Base-by-base conservation (phyloP, 2,329 filamentous ascomycete genomes). In the Dichotomopilus funicola region DNA sequence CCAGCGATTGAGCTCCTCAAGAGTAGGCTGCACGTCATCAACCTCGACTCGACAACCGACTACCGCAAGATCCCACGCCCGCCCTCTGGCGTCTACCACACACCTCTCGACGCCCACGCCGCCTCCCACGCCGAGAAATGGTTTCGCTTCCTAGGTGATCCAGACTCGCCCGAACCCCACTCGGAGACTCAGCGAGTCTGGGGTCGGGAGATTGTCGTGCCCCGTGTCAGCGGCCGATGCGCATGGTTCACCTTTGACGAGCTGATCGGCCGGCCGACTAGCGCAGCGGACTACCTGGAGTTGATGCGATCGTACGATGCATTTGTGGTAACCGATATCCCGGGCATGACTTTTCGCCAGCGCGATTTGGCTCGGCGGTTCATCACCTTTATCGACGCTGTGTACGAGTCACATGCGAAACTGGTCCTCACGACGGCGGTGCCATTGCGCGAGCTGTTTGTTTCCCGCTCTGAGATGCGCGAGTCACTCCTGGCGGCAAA, bases 11-110 rank as follows among this genome's bases (percentile, higher is more conserved):
- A 91, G 60, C 85, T 99, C 4, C 83, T 99, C 45, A 92, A 96
- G 70, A 81, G 78, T 41, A 83, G 86, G 2, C 81, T 99, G 7
- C 85, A 88, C 53, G 89, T 97, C 48, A 88, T 99, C 65, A 96
- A 96, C 72, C 85, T 99, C 57, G 89, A 99, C 74, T 96, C 91
- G 2, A 85, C 87, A 4, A 99, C 91, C 40, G 94, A 99, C 72
- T 99, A 99, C 75, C 89, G 94, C 66, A 97, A 96, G 72, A 95
- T 99, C 55, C 90, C 92, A 1, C 84, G 94, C 0, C 94, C 94
- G 2, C 87, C 91, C 0, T 95, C 90, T 0, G 92, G 89, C 40
- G 94, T 99, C 13, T 99, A 97, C 72, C 89, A 97, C 74, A 86
- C 90, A 56, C 88, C 90, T 0, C 83, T 97, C 2, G 91, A 92